phyloP scores from a whole-genome alignment of 2,329 filamentous ascomycete genomes.

The Epichloe gansuensis region DNA sequence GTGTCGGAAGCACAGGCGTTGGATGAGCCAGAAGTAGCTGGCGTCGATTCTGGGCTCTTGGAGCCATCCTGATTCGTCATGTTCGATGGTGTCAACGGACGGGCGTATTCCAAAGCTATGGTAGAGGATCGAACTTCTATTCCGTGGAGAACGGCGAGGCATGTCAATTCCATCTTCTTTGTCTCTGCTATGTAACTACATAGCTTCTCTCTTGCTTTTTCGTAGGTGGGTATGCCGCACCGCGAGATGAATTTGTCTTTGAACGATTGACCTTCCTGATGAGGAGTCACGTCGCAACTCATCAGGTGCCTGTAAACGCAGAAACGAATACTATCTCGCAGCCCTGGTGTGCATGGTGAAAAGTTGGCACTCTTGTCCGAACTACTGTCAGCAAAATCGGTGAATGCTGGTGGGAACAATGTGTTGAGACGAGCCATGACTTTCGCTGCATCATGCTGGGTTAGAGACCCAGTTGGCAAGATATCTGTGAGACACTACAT shows the following conservation, averaged over 20 bases:
- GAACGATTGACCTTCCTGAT: constrained; percentile 13
- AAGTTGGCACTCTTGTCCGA: constrained; percentile 13
- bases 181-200: constrained; percentile 20
- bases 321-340: constrained; percentile 25
- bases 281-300: constrained; percentile 11
- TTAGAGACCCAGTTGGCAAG: constrained; percentile 1
- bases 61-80: constrained; percentile 6
- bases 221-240: constrained; percentile 21
- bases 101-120: neutral
- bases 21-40: neutral
- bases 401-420: constrained; percentile 18
- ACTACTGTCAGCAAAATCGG: constrained; percentile 9
- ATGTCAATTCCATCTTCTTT: constrained; percentile 22
- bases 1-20: neutral
- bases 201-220: constrained; percentile 17
- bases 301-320: constrained; percentile 23
- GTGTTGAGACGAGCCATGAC: constrained; percentile 25
- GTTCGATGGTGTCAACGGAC: constrained; percentile 6
- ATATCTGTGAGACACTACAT: constrained; percentile 3
- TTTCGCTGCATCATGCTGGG: constrained; percentile 8
- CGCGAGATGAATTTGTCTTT: constrained; percentile 20
- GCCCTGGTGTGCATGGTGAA: constrained; percentile 17
- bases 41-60: constrained; percentile 3
- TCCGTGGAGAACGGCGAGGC: constrained; percentile 14
- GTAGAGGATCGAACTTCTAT: constrained; percentile 6